Evolutionary conservation across 2,329 filamentous ascomycete species (phyloP), one percentile per base, ranked within the genome.

Genomic region (Clarireedia homoeocarpa): DNA sequence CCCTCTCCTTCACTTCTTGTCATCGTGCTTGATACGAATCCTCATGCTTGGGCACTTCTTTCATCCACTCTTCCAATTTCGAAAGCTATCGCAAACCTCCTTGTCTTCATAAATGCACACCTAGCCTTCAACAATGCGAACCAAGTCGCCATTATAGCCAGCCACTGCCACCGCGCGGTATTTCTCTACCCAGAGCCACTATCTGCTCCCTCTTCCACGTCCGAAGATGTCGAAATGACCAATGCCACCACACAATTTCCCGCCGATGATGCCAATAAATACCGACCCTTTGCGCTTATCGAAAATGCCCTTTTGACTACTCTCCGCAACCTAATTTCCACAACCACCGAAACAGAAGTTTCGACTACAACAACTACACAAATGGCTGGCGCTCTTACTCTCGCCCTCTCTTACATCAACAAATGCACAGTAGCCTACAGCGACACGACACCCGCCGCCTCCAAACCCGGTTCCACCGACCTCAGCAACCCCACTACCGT

Each of bases 51-150:
- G 94, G 84, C 89, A 6, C 79, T 89, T 58, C 81, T 97, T 46
- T 78, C 85, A 59, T 74, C 83, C 56, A 82, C 81, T 34, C 83
- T 97, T 6, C 84, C 92, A 27, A 81, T 99, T 59, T 88, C 88
- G 50, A 86, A 87, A 67, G 90, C 90, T 59, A 78, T 99, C 58
- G 89, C 92, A 59, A 87, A 92, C 73, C 81, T 97, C 61, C 85
- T 97, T 67, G 86, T 99, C 75, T 97, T 96, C 74, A 85, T 96
- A 74, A 97, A 99, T 72, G 90, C 92, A 55, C 95, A 99, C 70
- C 81, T 99, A 34, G 91, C 94, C 63, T 91, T 92, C 70, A 95
- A 91, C 72, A 92, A 94, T 71, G 83, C 88, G 54, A 97, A 97
- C 73, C 88, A 92, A 71, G 89, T 97, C 49, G 91, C 91, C 59